Evolutionary conservation across 768 basidiomycete species (phyloP).

Genomic region (Hortiboletus flavorubellus): DNA sequence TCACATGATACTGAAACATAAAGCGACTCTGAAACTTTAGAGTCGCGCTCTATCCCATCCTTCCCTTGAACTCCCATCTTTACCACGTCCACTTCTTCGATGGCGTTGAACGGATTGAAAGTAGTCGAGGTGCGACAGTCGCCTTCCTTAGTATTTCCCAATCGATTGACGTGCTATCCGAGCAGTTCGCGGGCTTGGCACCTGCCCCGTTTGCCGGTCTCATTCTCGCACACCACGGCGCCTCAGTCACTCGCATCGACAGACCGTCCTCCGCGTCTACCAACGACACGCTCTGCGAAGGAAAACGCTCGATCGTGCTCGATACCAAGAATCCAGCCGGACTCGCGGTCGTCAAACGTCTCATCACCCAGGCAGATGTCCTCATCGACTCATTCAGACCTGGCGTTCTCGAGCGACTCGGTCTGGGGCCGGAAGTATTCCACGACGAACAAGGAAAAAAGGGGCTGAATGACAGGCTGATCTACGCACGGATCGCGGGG

Average conservation of each 20-base stretch:
- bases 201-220: constrained; percentile 80
- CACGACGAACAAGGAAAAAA: constrained; percentile 42
- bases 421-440: constrained; percentile 74
- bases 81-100: constrained; percentile 12
- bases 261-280: constrained; percentile 41
- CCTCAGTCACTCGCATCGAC: constrained; percentile 74
- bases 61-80: neutral
- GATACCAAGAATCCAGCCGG: constrained; percentile 64
- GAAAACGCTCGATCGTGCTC: constrained; percentile 73
- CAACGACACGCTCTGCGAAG: constrained; percentile 57
- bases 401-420: constrained; percentile 75
- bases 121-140: constrained; percentile 43
- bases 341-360: constrained; percentile 47
- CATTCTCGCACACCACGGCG: constrained; percentile 76
- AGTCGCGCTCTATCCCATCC: neutral
- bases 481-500: constrained; percentile 78
- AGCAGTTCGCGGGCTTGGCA: constrained; percentile 76
- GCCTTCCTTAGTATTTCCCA: neutral
- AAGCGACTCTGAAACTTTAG: neutral
- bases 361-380: constrained; percentile 69
- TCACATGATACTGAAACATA: constrained; percentile 15
- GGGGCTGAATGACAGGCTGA: constrained; percentile 58
- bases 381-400: constrained; percentile 83
- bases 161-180: neutral
- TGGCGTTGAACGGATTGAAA: constrained; percentile 50